phyloP scores from a whole-genome alignment of 108 stramenopile genomes.

The Stephanodiscus minutulus region DNA sequence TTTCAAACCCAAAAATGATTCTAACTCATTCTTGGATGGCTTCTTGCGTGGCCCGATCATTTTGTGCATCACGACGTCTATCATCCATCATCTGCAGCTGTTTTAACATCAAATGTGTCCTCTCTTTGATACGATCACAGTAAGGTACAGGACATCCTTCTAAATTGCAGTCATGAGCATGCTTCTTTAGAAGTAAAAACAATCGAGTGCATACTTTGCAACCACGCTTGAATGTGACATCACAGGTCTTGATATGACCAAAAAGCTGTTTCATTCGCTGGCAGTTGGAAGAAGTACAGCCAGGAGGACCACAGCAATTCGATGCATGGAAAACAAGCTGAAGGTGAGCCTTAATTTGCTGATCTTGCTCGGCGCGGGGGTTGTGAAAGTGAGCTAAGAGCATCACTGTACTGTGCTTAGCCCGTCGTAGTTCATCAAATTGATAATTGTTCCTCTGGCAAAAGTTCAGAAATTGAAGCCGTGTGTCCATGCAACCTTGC shows the following conservation, averaged over 20 bases:
- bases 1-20: not conserved
- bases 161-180: conserved; percentile 79
- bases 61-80: conserved; percentile 76
- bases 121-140: conserved; percentile 76
- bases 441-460: conserved; percentile 95
- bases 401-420: conserved; percentile 97
- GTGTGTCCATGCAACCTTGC: conserved; percentile 86
- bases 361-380: conserved; percentile 74
- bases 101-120: conserved; percentile 55
- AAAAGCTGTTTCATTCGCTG: conserved; percentile 84
- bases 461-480: conserved; percentile 90
- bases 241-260: conserved; percentile 66
- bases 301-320: conserved; percentile 59
- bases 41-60: conserved; percentile 36
- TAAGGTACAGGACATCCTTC: conserved; percentile 80
- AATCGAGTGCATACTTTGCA: conserved; percentile 86
- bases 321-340: conserved; percentile 81
- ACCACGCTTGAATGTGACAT: conserved; percentile 59
- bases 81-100: conserved; percentile 85
- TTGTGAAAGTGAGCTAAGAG: conserved; percentile 92
- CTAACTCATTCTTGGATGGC: not conserved
- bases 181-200: conserved; percentile 78
- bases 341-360: conserved; percentile 73
- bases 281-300: conserved; percentile 84
- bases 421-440: conserved; percentile 93